These are phyloP conservation scores for Chenopodium quinoa DNA, from an alignment of 148 eudicot species.

Conservation along the genomic window DNA sequence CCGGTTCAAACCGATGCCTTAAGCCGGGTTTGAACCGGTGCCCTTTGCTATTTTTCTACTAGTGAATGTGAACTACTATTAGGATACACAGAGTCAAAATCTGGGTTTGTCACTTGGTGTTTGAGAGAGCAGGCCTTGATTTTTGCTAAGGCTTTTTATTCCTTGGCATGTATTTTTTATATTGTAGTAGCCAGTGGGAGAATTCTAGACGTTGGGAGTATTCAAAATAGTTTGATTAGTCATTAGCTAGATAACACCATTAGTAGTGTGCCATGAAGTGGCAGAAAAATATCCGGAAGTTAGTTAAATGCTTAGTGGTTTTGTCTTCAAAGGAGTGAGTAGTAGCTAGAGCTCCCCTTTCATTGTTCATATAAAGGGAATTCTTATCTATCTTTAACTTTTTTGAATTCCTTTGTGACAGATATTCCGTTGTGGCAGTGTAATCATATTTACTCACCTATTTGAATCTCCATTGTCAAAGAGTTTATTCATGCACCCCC, in stretches of 20 bases:
- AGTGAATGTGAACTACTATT: too few species aligned
- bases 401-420: neutral
- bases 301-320: neutral
- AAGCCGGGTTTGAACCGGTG: too few species aligned
- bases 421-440: neutral
- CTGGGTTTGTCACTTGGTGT: neutral
- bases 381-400: neutral
- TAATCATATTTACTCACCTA: neutral
- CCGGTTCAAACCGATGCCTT: too few species aligned
- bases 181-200: neutral
- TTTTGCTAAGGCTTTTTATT: neutral
- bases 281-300: neutral
- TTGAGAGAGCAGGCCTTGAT: neutral
- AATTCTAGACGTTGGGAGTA: neutral
- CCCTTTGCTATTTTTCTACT: too few species aligned
- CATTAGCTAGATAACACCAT: neutral
- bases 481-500: neutral
- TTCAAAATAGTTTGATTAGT: neutral
- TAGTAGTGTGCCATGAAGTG: neutral
- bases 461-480: neutral
- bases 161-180: too few species aligned
- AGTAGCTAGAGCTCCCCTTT: neutral
- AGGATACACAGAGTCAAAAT: neutral
- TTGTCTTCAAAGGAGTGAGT: neutral
- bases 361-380: neutral